Evolutionary conservation across 75 land plant species (phyloP).

Genomic region (Larix kaempferi): DNA sequence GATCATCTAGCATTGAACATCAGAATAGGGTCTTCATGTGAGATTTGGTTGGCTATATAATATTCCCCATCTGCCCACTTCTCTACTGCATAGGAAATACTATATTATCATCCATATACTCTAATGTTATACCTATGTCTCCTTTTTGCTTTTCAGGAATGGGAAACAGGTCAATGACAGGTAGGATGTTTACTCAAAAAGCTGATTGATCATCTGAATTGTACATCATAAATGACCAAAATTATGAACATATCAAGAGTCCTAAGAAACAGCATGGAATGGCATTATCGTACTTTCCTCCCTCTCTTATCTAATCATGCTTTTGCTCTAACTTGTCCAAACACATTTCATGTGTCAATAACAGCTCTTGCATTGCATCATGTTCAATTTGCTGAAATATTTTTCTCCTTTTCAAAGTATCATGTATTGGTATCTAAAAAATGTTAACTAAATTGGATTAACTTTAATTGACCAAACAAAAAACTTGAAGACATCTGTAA

Average conservation of each 20-base stretch:
- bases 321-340: background rate
- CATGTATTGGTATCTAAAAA: background rate
- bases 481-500: constrained; percentile 2
- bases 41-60: no score
- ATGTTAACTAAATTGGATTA: background rate
- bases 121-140: background rate
- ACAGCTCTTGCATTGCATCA: background rate
- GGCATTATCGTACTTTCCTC: background rate
- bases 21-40: no score
- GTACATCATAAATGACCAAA: background rate
- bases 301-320: background rate
- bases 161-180: no score
- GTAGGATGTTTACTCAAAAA: no score
- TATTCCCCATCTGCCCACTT: no score
- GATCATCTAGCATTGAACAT: no score
- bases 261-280: background rate
- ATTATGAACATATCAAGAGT: background rate
- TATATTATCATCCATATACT: no score
- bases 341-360: background rate
- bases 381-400: background rate
- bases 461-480: background rate
- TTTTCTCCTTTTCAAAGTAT: background rate
- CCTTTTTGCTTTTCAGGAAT: no score
- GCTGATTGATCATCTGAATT: background rate
- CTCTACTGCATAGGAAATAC: no score